A percentile compares a stretch with the other conserved stretches of the same genome.
Evolutionary conservation across 163 green algal genomes (phyloP).

Genomic region (Volvox carteri): DNA sequence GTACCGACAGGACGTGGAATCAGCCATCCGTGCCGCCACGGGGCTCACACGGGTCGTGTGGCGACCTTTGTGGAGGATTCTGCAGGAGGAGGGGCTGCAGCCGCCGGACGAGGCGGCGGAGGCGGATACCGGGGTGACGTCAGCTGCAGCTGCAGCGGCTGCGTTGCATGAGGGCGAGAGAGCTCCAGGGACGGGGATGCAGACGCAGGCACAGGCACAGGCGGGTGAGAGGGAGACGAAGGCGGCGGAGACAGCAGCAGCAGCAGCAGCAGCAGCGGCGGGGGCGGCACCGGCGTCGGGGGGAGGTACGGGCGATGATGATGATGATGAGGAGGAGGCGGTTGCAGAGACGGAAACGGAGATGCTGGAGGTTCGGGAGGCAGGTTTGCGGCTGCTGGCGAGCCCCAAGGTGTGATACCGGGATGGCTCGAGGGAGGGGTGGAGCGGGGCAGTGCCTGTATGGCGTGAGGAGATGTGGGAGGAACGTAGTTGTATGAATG

Average conservation of each 20-base stretch:
- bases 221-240: background rate
- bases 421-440: background rate
- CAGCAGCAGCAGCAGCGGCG: slow-evolving; percentile 2
- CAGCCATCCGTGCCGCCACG: background rate
- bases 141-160: background rate
- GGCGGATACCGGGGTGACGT: background rate
- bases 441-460: background rate
- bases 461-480: too few species aligned
- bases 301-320: background rate
- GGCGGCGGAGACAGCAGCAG: background rate
- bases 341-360: too few species aligned
- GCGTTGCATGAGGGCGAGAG: background rate
- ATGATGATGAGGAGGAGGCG: too few species aligned
- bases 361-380: slow-evolving; percentile 69
- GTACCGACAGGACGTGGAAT: slow-evolving; percentile 8
- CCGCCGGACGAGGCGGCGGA: slow-evolving; percentile 21
- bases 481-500: too few species aligned
- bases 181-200: background rate
- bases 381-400: slow-evolving; percentile 64
- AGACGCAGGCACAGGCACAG: too few species aligned
- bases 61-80: slow-evolving; percentile 72
- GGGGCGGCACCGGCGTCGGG: background rate
- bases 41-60: slow-evolving; percentile 70
- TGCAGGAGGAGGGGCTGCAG: slow-evolving; percentile 78
- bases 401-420: slow-evolving; percentile 52